Base-by-base conservation (phyloP, 2,329 filamentous ascomycete genomes). In the Sporothrix luriei region DNA sequence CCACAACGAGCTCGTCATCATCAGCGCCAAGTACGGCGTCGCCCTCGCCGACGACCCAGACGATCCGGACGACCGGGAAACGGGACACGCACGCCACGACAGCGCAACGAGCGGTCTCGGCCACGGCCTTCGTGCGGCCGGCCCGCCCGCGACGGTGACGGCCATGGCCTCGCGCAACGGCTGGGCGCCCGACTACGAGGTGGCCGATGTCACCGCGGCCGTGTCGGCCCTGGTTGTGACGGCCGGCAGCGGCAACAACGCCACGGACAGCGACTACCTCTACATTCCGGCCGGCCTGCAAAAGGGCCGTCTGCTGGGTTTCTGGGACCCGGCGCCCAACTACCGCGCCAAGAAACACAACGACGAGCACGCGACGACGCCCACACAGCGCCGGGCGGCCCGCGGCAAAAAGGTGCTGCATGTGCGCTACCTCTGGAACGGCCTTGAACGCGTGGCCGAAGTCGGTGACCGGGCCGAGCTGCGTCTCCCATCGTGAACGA, bases 141-240 rank as follows among this genome's bases (percentile, higher is more conserved):
- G 72, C 73, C n/a, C 66, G n/a, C 72, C 73, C 16, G 69, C 69
- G 4, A 78, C 78, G 73, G 75, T 70, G 4, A 78, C 78, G 73
- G 75, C 71, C 51, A 72, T 76, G n/a, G 76, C 73, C 10, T 65
- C 73, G 46, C 69, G 73, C 61, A 72, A 74, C 71, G 73, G 73
- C 38, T 74, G 73, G 73, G 69, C 69, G 1, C 71, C 73, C 21
- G 73, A 74, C 46, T 73, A 81, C 54, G 81, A 83, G 73, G 81
- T 84, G 14, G 82, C 82, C 29, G 83, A 85, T 70, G 83, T 85
- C 21, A 84, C 82, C 3, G 77, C 84, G 14, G 81, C 82, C 3
- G 73, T 84, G 38, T 80, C 81, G 19, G 82, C 82, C n/a, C 74
- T 85, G 48, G 78, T 85, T 46, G 69, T 72, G 13, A 13, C 67